Evolutionary conservation across 2,329 filamentous ascomycete genomes (phyloP).

Genomic region (Neoascochyta sp.): DNA sequence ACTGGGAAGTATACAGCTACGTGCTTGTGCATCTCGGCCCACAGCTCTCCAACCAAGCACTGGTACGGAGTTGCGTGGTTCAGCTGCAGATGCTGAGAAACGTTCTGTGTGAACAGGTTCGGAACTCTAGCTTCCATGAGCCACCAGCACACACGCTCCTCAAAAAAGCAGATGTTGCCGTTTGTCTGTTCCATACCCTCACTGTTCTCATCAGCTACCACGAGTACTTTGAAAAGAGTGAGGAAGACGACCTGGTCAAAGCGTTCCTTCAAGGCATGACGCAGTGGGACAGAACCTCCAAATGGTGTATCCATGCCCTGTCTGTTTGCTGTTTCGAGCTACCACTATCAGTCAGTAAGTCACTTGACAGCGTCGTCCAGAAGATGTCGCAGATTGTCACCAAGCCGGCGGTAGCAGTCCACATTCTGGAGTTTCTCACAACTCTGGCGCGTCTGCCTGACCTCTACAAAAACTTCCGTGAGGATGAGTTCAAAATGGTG

Average conservation of each 20-base stretch:
- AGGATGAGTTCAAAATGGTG: conserved; percentile 88
- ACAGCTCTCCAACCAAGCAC: conserved; percentile 82
- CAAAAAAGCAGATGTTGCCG: conserved; percentile 81
- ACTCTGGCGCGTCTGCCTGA: conserved; percentile 79
- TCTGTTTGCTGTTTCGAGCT: conserved; percentile 95
- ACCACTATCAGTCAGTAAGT: conserved; percentile 80
- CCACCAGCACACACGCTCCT: conserved; percentile 75
- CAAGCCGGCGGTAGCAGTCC: conserved; percentile 83
- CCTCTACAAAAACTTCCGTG: conserved; percentile 81
- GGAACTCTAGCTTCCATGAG: conserved; percentile 71
- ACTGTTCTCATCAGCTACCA: conserved; percentile 91
- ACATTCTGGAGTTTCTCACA: conserved; percentile 94
- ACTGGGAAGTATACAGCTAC: conserved; percentile 94
- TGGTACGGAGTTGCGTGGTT: conserved; percentile 70
- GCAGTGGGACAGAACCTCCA: conserved; percentile 80
- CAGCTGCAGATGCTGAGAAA: conserved; percentile 73
- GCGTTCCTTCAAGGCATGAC: conserved; percentile 83
- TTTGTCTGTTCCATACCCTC: conserved; percentile 81
- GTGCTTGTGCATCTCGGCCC: conserved; percentile 80
- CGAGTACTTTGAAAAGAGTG: conserved; percentile 73
- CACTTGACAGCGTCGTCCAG: conserved; percentile 78
- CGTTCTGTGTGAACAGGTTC: conserved; percentile 78
- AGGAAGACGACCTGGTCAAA: conserved; percentile 85
- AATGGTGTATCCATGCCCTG: conserved; percentile 89
- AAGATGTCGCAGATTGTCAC: conserved; percentile 97